Evolutionary conservation across 2,329 filamentous ascomycete species (phyloP).

Genomic region (Penicillium sp.): DNA sequence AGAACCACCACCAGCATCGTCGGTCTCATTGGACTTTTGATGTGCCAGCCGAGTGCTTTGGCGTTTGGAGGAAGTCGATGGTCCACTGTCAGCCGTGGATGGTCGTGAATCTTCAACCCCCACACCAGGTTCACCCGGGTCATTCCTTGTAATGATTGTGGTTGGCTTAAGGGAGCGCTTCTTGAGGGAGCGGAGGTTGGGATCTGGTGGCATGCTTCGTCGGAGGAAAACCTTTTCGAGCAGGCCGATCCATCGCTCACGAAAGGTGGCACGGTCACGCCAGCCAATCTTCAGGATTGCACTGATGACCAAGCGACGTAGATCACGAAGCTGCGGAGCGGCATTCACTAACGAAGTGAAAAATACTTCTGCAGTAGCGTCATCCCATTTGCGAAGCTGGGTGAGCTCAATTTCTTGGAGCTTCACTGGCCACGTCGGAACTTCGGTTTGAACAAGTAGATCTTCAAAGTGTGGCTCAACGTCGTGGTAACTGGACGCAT

Average conservation of each 20-base stretch:
- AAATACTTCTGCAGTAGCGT: constrained; percentile 70
- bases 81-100: constrained; percentile 16
- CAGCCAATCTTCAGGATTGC: constrained; percentile 76
- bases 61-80: constrained; percentile 33
- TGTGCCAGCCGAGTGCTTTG: constrained; percentile 42
- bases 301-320: constrained; percentile 71
- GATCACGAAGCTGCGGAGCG: constrained; percentile 62
- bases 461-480: constrained; percentile 72
- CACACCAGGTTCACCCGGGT: background rate
- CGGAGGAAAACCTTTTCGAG: constrained; percentile 56
- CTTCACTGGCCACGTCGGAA: constrained; percentile 74
- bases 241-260: constrained; percentile 72
- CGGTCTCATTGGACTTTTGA: constrained; percentile 27
- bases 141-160: background rate
- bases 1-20: constrained; percentile 20
- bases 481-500: constrained; percentile 65
- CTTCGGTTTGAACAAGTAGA: constrained; percentile 57
- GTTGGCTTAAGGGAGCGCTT: constrained; percentile 13
- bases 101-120: constrained; percentile 12
- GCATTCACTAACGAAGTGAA: constrained; percentile 75
- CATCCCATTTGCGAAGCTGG: constrained; percentile 73
- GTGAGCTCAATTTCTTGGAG: constrained; percentile 72
- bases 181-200: constrained; percentile 28
- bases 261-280: constrained; percentile 77
- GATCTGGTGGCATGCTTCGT: constrained; percentile 33